Evolutionary conservation across 1,284 basidiomycete genomes (phyloP).

Genomic region (Cutaneotrichosporon sp.): DNA sequence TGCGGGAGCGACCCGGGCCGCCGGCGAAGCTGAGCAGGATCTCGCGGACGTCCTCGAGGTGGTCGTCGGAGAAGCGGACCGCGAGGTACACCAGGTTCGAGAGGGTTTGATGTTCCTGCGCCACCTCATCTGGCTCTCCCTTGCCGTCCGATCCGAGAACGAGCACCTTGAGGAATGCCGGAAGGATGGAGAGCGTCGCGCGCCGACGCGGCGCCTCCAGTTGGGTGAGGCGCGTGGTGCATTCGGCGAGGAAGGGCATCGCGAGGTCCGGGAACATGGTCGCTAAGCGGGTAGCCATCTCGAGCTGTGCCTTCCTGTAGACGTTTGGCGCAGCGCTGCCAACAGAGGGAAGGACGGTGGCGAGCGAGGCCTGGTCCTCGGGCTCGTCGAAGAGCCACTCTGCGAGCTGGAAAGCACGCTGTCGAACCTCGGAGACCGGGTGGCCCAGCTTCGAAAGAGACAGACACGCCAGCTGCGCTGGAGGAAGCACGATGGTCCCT

Average conservation of each 20-base stretch:
- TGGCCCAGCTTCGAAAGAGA: slow-evolving; percentile 85
- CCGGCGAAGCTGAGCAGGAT: slow-evolving; percentile 69
- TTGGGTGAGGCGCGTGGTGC: slow-evolving; percentile 71
- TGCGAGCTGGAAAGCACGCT: slow-evolving; percentile 77
- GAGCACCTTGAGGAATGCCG: slow-evolving; percentile 77
- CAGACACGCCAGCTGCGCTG: slow-evolving; percentile 73
- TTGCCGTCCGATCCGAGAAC: slow-evolving; percentile 58
- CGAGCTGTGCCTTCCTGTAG: slow-evolving; percentile 76
- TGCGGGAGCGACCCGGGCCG: slow-evolving; percentile 47
- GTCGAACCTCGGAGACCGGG: slow-evolving; percentile 65
- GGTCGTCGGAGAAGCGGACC: slow-evolving; percentile 71
- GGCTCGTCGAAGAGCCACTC: slow-evolving; percentile 65
- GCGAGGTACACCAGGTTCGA: slow-evolving; percentile 83
- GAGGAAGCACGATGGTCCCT: slow-evolving; percentile 58
- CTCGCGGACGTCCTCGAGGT: slow-evolving; percentile 79
- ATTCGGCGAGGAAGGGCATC: slow-evolving; percentile 68
- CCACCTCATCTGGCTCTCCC: slow-evolving; percentile 32
- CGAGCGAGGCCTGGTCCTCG: slow-evolving; percentile 57
- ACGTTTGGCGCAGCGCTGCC: slow-evolving; percentile 72
- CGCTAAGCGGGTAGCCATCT: slow-evolving; percentile 75
- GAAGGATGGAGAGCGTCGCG: slow-evolving; percentile 68
- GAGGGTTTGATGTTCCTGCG: slow-evolving; percentile 67
- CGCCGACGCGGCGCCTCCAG: slow-evolving; percentile 60
- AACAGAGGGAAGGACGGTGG: slow-evolving; percentile 73
- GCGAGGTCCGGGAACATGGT: slow-evolving; percentile 75